phyloP scores from a whole-genome alignment of 106 monocot genomes.

The Allium fistulosum region DNA sequence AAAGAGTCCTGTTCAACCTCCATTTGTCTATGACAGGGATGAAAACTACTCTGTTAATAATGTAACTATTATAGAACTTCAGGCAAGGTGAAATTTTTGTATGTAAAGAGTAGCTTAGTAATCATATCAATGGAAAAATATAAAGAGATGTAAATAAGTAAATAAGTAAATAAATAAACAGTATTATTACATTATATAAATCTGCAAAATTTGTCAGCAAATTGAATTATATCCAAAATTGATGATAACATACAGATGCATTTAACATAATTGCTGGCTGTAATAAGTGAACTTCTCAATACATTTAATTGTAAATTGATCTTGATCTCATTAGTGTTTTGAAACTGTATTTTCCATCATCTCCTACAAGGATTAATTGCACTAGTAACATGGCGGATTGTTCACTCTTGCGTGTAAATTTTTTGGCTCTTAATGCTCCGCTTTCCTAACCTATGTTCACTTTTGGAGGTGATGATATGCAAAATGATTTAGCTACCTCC shows the following conservation, averaged over 20 bases:
- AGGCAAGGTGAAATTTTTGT: conserved; percentile 2
- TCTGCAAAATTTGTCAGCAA: no score
- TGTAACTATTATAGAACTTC: conserved; percentile 6
- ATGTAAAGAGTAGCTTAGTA: no score
- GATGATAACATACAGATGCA: no score
- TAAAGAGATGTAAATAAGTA: neutral
- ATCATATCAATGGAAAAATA: neutral
- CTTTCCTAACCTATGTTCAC: conserved; percentile 68
- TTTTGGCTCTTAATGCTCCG: conserved; percentile 64
- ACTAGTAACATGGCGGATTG: conserved; percentile 28
- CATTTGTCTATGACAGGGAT: neutral
- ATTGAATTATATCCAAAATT: no score
- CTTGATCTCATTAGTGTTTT: neutral
- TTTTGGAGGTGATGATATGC: conserved; percentile 69
- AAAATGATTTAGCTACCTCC: conserved; percentile 74
- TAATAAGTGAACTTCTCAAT: no score
- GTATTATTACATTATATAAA: no score
- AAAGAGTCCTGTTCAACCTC: neutral
- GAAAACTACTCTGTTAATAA: conserved; percentile 1
- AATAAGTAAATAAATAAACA: no score
- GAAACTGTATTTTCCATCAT: conserved; percentile 16
- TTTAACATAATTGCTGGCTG: no score
- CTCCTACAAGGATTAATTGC: conserved; percentile 37
- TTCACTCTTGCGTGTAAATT: conserved; percentile 42
- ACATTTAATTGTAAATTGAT: no score